Percentiles rank a stretch among this genome's conserved stretches.
Conservation (phyloP, 768 basidiomycete species). For the Suillus tomentosus region DNA sequence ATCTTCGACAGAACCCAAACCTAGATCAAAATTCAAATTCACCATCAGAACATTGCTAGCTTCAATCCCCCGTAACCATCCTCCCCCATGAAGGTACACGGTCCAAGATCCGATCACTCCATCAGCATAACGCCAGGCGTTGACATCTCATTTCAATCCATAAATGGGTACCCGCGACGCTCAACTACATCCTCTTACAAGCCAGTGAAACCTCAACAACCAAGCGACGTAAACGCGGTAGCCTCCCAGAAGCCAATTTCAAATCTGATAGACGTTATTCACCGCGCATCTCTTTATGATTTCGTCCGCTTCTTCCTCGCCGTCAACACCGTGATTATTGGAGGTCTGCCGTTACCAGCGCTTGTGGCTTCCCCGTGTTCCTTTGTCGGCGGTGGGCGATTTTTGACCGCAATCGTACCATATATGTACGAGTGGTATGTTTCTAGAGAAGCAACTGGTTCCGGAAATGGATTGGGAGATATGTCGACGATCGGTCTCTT, state of each 20-base stretch:
- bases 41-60: too few species aligned
- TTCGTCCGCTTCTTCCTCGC: conserved; percentile 54
- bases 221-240: conserved; percentile 21
- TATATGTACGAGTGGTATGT: conserved; percentile 64
- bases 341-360: conserved; percentile 16
- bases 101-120: not conserved
- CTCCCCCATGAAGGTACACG: not conserved
- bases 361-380: conserved; percentile 16
- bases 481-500: conserved; percentile 42
- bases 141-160: not conserved
- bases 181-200: not conserved
- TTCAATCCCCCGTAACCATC: conserved; percentile 6
- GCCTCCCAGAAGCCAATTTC: conserved; percentile 11
- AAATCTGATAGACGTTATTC: conserved; percentile 10
- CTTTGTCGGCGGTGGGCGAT: conserved; percentile 38
- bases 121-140: not conserved
- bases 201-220: not conserved
- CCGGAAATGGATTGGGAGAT: conserved; percentile 69
- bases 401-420: conserved; percentile 55
- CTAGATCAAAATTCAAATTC: not conserved
- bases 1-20: not conserved
- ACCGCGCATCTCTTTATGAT: conserved; percentile 17
- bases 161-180: conserved; percentile 8
- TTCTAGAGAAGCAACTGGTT: conserved; percentile 61
- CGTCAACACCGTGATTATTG: conserved; percentile 57